Percentiles rank a stretch among this genome's conserved stretches.
Conservation (phyloP, 2,329 filamentous ascomycete genomes). For the Botrytis squamosa region DNA sequence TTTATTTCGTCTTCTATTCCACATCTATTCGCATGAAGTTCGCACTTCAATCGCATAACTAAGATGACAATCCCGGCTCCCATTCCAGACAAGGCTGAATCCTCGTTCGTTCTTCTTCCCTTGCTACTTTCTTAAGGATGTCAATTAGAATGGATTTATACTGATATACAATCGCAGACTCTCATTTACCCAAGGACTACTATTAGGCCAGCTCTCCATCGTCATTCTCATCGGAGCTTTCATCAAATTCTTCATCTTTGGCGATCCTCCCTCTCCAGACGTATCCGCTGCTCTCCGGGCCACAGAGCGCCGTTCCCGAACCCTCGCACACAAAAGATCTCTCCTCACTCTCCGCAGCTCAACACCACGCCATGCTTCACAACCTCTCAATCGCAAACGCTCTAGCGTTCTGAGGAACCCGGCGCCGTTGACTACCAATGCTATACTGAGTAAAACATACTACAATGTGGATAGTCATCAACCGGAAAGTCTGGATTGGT, state of each 20-base stretch:
- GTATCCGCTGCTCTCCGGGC: slow-evolving; percentile 74
- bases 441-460: slow-evolving; percentile 94
- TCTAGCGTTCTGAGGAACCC: slow-evolving; percentile 72
- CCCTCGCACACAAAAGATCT: slow-evolving; percentile 73
- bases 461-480: slow-evolving; percentile 96
- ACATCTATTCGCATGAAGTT: neutral
- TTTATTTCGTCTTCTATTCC: neutral
- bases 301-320: slow-evolving; percentile 69
- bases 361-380: slow-evolving; percentile 41
- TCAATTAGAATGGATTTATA: slow-evolving; percentile 7
- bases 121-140: neutral
- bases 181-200: slow-evolving; percentile 90
- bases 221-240: slow-evolving; percentile 89
- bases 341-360: slow-evolving; percentile 59
- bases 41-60: neutral
- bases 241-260: slow-evolving; percentile 99
- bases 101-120: slow-evolving; percentile 41
- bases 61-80: slow-evolving; percentile 20
- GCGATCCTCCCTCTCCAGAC: slow-evolving; percentile 83
- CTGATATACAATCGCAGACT: slow-evolving; percentile 51
- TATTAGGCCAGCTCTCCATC: slow-evolving; percentile 90
- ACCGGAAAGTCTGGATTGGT: slow-evolving; percentile 96
- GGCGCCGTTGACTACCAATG: slow-evolving; percentile 81
- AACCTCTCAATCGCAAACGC: slow-evolving; percentile 58
- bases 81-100: slow-evolving; percentile 37